Base-by-base conservation (phyloP, 116 monocot species). In the Dioscorea cayenensis region DNA sequence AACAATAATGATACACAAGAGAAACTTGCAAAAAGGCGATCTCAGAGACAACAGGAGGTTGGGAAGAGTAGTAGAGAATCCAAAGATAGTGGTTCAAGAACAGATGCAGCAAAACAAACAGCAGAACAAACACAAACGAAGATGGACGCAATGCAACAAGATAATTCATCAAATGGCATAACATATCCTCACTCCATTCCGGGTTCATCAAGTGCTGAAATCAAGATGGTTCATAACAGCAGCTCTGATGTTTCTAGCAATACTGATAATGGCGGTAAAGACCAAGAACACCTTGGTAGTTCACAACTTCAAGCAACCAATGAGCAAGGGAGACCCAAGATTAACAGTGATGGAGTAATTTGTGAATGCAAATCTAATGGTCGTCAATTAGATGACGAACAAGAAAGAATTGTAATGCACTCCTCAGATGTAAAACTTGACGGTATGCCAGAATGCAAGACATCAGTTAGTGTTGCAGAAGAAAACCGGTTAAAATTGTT, bases 21-120 rank as follows among this genome's bases (percentile, higher is more conserved):
- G 61, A 84, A 83, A 63, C 76, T 72, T 43, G 16, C 72, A 28
- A 80, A 50, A 77, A 85, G 68, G 49, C 79, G 48, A 75, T 36
- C 29, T 49, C 49, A 68, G 35, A 50, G 60, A 60, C 67, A 70
- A 23, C 37, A 29, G 55, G 28, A 28, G 36, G 50, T 18, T 18
- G 35, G 63, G 14, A 83, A 75, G 6, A 11, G 4, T 35, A 74
- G 13, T 6, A 74, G 28, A 75, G 7, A 43, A 43, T 43, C 43
- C 43, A 43, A 43, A 43, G 43, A 43, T 21, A 71, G 20, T 67
- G 78, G 36, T 23, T 59, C 20, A 22, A 71, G 43, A 49, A 64
- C 13, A 51, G 20, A 36, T 64, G 48, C 64, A 28, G 17, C 37
- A 50, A 29, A 36, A n/a, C 37, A 50, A 29, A 51, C 22, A 28